Evolutionary conservation across 257 asterid genomes (phyloP), one percentile per base, ranked within the genome.

Genomic region (Datura wrightii): DNA sequence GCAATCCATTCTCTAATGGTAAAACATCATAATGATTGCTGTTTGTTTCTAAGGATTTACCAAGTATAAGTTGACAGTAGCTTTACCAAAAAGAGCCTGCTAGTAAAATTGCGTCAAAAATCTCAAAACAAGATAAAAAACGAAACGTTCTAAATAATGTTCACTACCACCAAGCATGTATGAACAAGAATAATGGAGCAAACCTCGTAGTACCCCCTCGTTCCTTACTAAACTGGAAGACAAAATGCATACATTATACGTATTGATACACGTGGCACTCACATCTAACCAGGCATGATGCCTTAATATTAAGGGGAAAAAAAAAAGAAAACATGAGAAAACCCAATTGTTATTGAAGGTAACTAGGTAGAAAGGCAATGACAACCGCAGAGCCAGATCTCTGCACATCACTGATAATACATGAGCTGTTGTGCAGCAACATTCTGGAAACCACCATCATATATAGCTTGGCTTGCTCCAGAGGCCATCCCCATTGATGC

Each of bases 401-500:
- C 18, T 7, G 46, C 79, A 36, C 84, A 41, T 82, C 74, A 85
- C 67, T 82, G 85, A 79, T 85, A 85, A 71, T 86, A 86, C 84
- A 82, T 86, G 83, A 82, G 79, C 63, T 82, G 86, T 60, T 86
- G 88, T 36, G 86, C 85, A 53, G 74, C 83, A 9, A 86, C 19
- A 72, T 66, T 86, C 80, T 86, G 85, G 88, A 82, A 86, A 50
- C 88, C 85, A 15, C 85, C 88, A 65, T 86, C 81, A 31, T 82
- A 82, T 54, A 85, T 85, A 54, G 86, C 88, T 41, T 86, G 88
- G 83, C 86, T 86, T 59, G 92, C 94, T 63, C 97, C 94, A 1
- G 89, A 92, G 1, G 92, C 92, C 89, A 93, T 88, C 36, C 93
- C 94, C 92, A 92, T 86, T 1, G 97, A 91, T 42, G 87, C 90